Percentiles rank a stretch among this genome's conserved stretches.
Conservation (phyloP, 208 protist species). For the Acanthamoeba culbertsoni region DNA sequence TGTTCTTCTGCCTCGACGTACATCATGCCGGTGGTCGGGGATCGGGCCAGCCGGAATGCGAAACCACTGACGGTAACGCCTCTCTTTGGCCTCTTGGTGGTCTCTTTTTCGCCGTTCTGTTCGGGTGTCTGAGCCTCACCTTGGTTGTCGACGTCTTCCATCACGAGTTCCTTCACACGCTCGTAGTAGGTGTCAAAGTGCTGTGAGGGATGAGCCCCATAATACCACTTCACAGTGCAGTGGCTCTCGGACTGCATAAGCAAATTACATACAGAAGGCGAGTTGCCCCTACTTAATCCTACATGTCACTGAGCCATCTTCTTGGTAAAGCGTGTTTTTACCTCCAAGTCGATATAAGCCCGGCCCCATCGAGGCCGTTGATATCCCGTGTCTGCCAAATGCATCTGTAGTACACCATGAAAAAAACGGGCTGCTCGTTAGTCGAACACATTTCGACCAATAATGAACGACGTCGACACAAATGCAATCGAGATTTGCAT, state of each 20-base stretch:
- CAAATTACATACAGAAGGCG: background rate
- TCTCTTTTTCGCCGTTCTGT: background rate
- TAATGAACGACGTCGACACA: too few species aligned
- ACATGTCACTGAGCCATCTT: too few species aligned
- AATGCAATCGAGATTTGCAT: too few species aligned
- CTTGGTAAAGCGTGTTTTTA: too few species aligned
- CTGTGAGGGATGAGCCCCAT: background rate
- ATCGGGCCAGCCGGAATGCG: background rate
- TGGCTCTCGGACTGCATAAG: background rate
- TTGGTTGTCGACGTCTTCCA: background rate
- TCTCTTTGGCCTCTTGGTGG: background rate
- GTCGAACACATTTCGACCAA: background rate
- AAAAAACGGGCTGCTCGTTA: too few species aligned
- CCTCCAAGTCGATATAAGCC: background rate
- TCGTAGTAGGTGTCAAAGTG: constrained; percentile 24
- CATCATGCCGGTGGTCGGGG: background rate
- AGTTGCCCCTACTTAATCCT: too few species aligned
- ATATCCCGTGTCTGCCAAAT: constrained; percentile 19
- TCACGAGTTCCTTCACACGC: background rate
- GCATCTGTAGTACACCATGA: background rate
- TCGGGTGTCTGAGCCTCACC: background rate
- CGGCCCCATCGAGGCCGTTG: background rate
- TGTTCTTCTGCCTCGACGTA: background rate
- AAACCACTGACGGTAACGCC: background rate
- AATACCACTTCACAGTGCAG: constrained; percentile 7